phyloP scores from a whole-genome alignment of 495 filamentous ascomycete species.

The Podospora pseudocomata region DNA sequence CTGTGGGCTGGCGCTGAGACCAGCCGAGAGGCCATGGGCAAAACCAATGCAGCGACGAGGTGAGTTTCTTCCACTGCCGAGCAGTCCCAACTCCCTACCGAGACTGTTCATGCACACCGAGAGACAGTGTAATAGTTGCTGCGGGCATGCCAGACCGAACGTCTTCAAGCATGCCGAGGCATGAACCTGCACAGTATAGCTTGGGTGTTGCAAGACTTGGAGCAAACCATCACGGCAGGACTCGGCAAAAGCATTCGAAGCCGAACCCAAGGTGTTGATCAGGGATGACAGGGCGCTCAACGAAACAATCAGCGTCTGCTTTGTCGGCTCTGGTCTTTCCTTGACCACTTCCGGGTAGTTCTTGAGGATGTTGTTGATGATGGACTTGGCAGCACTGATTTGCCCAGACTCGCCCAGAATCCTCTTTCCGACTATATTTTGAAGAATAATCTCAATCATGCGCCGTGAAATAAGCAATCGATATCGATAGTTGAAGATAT shows the following conservation, averaged over 20 bases:
- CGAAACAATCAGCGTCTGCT: conserved; percentile 75
- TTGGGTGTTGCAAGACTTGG: conserved; percentile 90
- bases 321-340: conserved; percentile 84
- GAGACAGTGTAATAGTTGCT: conserved; percentile 85
- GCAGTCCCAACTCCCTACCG: conserved; percentile 74
- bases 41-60: conserved; percentile 84
- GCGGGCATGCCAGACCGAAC: conserved; percentile 85
- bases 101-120: conserved; percentile 97
- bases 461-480: conserved; percentile 79
- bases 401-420: conserved; percentile 88
- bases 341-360: conserved; percentile 93
- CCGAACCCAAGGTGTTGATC: conserved; percentile 76
- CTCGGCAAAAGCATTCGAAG: conserved; percentile 71
- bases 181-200: conserved; percentile 91
- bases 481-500: conserved; percentile 80
- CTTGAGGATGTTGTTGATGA: conserved; percentile 87
- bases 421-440: conserved; percentile 75
- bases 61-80: conserved; percentile 71
- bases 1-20: conserved; percentile 80
- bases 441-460: conserved; percentile 78
- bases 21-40: conserved; percentile 88
- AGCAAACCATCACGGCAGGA: conserved; percentile 79
- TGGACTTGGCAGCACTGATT: conserved; percentile 68
- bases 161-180: conserved; percentile 78
- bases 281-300: conserved; percentile 77